phyloP scores from a whole-genome alignment of 2,329 filamentous ascomycete species.

The Nectriaceae sp. region DNA sequence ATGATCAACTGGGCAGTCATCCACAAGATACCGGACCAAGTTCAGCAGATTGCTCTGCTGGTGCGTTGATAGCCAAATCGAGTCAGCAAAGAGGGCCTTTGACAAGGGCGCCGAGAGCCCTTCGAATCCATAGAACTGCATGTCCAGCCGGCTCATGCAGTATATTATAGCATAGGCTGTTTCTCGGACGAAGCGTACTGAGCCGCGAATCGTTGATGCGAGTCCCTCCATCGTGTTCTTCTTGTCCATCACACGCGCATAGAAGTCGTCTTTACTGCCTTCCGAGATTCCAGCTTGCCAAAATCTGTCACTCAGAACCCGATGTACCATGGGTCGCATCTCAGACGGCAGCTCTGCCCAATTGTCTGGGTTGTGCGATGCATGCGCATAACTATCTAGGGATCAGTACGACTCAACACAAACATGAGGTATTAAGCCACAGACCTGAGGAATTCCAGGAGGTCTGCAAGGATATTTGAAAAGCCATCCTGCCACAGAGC shows the following conservation, averaged over 20 bases:
- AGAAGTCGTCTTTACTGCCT: constrained; percentile 96
- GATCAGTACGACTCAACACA: neutral
- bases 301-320: constrained; percentile 90
- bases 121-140: constrained; percentile 86
- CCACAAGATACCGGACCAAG: constrained; percentile 83
- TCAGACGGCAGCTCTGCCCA: constrained; percentile 78
- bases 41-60: constrained; percentile 94
- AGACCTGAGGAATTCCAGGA: constrained; percentile 79
- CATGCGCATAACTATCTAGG: constrained; percentile 73
- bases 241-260: constrained; percentile 85
- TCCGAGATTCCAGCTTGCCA: constrained; percentile 98
- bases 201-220: constrained; percentile 87
- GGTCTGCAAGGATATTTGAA: constrained; percentile 77
- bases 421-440: constrained; percentile 8
- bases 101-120: constrained; percentile 83
- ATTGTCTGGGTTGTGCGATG: constrained; percentile 82
- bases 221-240: constrained; percentile 90
- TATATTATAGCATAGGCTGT: constrained; percentile 93
- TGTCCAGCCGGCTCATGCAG: constrained; percentile 84
- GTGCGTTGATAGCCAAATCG: constrained; percentile 82
- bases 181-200: constrained; percentile 86
- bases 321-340: constrained; percentile 74
- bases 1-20: constrained; percentile 82
- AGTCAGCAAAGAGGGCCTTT: constrained; percentile 80
- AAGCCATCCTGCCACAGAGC: constrained; percentile 85